A percentile compares a stretch with the other conserved stretches of the same genome.
These are phyloP conservation scores for Blastobotrys petasosporus DNA, from an alignment of 1,139 yeast genomes.

Conservation along the genomic window DNA sequence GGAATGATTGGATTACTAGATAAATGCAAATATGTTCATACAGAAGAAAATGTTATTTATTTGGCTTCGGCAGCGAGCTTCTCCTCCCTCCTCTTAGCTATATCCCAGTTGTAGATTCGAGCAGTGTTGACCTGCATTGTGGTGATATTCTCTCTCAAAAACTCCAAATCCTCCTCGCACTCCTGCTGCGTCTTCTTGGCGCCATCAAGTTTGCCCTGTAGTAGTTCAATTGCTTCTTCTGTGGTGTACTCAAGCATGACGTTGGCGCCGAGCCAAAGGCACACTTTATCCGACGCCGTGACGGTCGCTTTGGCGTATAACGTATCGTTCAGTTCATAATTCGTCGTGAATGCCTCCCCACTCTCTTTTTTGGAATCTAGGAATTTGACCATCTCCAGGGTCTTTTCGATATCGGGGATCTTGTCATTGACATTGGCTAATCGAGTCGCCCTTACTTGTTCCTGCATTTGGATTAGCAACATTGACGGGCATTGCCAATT, in stretches of 20 bases:
- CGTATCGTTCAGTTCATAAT: slow-evolving; percentile 89
- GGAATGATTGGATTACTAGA: too few relatives aligned
- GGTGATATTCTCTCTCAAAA: slow-evolving; percentile 84
- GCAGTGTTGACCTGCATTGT: slow-evolving; percentile 98
- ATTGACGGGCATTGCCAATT: slow-evolving; percentile 16
- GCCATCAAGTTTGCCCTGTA: slow-evolving; percentile 54
- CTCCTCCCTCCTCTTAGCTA: slow-evolving; percentile 62
- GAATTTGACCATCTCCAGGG: slow-evolving; percentile 63
- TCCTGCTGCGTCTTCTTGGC: slow-evolving; percentile 54
- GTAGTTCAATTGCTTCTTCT: slow-evolving; percentile 73
- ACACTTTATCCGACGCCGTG: slow-evolving; percentile 56
- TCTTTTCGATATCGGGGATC: slow-evolving; percentile 86
- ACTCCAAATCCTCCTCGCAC: slow-evolving; percentile 82
- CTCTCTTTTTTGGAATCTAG: slow-evolving; percentile 46
- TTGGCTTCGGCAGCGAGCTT: slow-evolving; percentile 14
- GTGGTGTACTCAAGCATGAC: slow-evolving; percentile 94
- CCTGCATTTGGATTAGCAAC: slow-evolving; percentile 27
- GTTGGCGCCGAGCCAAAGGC: slow-evolving; percentile 95
- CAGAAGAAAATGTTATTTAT: too few relatives aligned
- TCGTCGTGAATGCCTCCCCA: slow-evolving; percentile 50
- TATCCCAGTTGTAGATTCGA: slow-evolving; percentile 93
- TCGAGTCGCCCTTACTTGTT: slow-evolving; percentile 61
- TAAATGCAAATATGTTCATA: too few relatives aligned
- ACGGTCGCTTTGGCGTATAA: slow-evolving; percentile 77
- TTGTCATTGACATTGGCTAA: slow-evolving; percentile 61